A percentile compares a stretch with the other conserved stretches of the same genome.
Conservation (phyloP, 2,329 filamentous ascomycete genomes). For the Diaporthe aspalathi region DNA sequence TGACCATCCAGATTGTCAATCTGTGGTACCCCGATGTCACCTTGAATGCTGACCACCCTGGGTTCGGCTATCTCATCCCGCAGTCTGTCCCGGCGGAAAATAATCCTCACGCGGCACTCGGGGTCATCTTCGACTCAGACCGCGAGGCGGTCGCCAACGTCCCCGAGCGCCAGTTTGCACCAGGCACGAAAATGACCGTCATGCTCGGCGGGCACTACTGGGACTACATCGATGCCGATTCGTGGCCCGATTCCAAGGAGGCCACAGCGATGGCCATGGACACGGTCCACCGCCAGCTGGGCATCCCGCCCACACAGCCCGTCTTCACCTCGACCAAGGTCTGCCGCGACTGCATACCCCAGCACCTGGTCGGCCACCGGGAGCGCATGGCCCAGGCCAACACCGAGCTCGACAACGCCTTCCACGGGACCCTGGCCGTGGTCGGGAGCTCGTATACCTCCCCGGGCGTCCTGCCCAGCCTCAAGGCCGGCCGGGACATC, state of each 20-base stretch:
- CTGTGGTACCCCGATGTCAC: constrained; percentile 79
- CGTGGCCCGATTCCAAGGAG: constrained; percentile 73
- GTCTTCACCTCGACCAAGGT: constrained; percentile 69
- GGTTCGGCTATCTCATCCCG: constrained; percentile 94
- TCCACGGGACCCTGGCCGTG: constrained; percentile 73
- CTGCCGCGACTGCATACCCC: constrained; percentile 82
- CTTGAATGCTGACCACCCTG: constrained; percentile 70
- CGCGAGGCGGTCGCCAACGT: constrained; percentile 50
- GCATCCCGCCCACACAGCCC: constrained; percentile 66
- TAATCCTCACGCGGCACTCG: constrained; percentile 64
- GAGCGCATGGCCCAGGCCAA: constrained; percentile 69
- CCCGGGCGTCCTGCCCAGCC: constrained; percentile 62
- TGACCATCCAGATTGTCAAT: constrained; percentile 93
- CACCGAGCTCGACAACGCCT: constrained; percentile 64
- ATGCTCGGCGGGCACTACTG: constrained; percentile 97
- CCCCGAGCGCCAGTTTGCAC: constrained; percentile 37
- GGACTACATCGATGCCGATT: constrained; percentile 61
- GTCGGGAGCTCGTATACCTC: constrained; percentile 65
- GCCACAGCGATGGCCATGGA: constrained; percentile 76
- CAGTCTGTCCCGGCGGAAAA: constrained; percentile 58
- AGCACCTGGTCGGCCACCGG: constrained; percentile 85
- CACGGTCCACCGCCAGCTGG: constrained; percentile 79
- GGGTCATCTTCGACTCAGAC: constrained; percentile 91
- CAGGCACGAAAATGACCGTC: constrained; percentile 88
- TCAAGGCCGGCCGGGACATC: constrained; percentile 63